Evolutionary conservation across 2,329 filamentous ascomycete genomes (phyloP).

Genomic region (Tolypocladium tundrense): DNA sequence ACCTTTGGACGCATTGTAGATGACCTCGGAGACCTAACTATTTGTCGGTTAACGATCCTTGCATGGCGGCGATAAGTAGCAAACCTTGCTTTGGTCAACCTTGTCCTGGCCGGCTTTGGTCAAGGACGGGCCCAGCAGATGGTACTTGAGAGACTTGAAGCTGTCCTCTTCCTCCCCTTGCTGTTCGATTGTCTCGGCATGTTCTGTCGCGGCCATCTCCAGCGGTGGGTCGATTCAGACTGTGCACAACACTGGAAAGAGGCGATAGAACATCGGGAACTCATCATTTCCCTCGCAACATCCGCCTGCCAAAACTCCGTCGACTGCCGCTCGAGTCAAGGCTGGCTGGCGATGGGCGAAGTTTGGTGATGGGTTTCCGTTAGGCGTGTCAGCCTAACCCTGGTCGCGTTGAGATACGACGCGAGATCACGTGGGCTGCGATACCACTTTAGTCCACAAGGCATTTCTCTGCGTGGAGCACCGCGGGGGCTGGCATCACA

Average conservation of each 20-base stretch:
- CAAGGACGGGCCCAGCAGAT: conserved; percentile 78
- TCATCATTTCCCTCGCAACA: background rate
- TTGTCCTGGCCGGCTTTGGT: conserved; percentile 88
- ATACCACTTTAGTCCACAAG: background rate
- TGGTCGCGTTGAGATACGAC: background rate
- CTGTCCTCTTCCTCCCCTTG: conserved; percentile 21
- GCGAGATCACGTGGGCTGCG: conserved; percentile 4
- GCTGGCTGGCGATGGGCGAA: background rate
- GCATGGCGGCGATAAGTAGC: background rate
- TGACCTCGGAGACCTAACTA: conserved; percentile 75
- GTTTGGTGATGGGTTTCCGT: background rate
- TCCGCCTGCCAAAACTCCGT: background rate
- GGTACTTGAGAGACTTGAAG: conserved; percentile 66
- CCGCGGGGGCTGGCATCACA: no score
- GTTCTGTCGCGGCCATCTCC: background rate
- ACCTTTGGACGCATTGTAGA: conserved; percentile 93
- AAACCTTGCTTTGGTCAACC: conserved; percentile 80
- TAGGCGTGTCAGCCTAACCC: background rate
- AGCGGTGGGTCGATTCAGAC: background rate
- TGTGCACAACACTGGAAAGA: background rate
- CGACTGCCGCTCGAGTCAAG: background rate
- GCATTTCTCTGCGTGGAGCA: background rate
- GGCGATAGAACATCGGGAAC: background rate
- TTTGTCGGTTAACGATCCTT: conserved; percentile 1
- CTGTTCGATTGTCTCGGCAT: background rate